Conservation (phyloP, 1,139 yeast species). For the Yamadazyma triangularis region DNA sequence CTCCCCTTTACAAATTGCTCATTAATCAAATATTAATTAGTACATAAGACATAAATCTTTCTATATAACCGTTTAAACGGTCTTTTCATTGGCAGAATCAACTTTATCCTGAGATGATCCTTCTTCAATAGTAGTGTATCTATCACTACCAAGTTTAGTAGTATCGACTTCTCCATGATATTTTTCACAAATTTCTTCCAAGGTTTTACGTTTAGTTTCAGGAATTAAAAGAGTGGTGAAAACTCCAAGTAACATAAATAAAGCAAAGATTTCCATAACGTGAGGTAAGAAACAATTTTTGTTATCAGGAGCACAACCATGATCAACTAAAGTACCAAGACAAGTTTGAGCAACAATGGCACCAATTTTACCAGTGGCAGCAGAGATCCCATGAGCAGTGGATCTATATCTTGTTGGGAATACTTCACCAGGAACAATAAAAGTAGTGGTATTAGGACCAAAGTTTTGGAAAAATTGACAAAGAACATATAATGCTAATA, state of each 20-base stretch:
- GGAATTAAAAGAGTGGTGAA: slow-evolving; percentile 65
- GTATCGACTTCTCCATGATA: slow-evolving; percentile 72
- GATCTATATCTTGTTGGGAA: slow-evolving; percentile 98
- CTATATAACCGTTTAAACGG: slow-evolving; percentile 12
- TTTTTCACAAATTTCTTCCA: slow-evolving; percentile 74
- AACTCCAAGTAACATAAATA: slow-evolving; percentile 81
- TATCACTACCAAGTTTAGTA: slow-evolving; percentile 35
- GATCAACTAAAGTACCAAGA: slow-evolving; percentile 78
- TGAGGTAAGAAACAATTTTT: slow-evolving; percentile 79
- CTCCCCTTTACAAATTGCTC: no score
- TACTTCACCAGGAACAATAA: slow-evolving; percentile 92
- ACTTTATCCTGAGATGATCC: no score
- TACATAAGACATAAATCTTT: slow-evolving; percentile 3
- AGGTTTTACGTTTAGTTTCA: slow-evolving; percentile 85
- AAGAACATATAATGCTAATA: slow-evolving; percentile 69
- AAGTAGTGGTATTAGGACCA: slow-evolving; percentile 96
- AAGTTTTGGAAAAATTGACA: slow-evolving; percentile 85
- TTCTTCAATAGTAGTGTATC: slow-evolving; percentile 23
- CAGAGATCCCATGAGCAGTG: slow-evolving; percentile 96
- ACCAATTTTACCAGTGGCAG: slow-evolving; percentile 94
- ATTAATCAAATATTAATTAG: no score
- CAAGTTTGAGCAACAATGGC: slow-evolving; percentile 94
- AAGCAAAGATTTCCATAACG: slow-evolving; percentile 88
- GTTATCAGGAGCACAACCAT: slow-evolving; percentile 59
- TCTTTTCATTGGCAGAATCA: no score